Evolutionary conservation across 2,329 filamentous ascomycete species (phyloP).

Genomic region (Botryotinia narcissicola): DNA sequence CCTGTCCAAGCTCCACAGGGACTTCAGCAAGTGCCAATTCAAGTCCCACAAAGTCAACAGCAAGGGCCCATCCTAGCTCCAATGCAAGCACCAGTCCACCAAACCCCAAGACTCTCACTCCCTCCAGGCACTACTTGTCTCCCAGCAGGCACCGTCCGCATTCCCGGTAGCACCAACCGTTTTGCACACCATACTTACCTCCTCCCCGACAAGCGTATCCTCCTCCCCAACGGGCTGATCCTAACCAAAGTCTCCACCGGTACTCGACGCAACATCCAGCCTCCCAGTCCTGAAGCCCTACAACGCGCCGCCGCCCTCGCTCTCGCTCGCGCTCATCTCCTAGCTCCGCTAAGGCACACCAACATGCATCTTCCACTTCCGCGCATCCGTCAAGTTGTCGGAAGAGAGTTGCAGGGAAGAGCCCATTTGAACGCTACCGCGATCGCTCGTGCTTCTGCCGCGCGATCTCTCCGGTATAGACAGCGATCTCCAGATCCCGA

Average conservation of each 20-base stretch:
- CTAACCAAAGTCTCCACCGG: rapidly evolving
- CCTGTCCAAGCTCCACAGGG: not conserved
- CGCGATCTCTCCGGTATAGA: too few species aligned
- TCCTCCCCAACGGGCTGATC: not conserved
- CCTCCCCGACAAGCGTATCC: not conserved
- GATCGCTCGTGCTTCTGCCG: not conserved
- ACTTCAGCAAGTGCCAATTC: not conserved
- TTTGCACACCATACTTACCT: not conserved
- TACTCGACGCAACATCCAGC: rapidly evolving
- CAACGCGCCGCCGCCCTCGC: too few species aligned
- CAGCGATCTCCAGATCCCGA: not conserved
- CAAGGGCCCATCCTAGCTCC: not conserved
- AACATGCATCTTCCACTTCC: not conserved
- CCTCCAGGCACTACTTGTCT: not conserved
- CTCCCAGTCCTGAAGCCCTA: not conserved
- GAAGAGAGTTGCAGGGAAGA: not conserved
- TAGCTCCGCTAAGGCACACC: not conserved
- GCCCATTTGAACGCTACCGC: not conserved
- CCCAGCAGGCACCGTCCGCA: not conserved
- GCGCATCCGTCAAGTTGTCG: not conserved
- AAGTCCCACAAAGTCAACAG: not conserved
- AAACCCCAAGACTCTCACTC: rapidly evolving
- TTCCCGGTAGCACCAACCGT: not conserved
- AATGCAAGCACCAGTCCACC: not conserved
- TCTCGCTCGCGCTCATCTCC: not conserved